phyloP scores from a whole-genome alignment of 2,329 filamentous ascomycete genomes.

The Pseudovirgaria hyperparasitica region DNA sequence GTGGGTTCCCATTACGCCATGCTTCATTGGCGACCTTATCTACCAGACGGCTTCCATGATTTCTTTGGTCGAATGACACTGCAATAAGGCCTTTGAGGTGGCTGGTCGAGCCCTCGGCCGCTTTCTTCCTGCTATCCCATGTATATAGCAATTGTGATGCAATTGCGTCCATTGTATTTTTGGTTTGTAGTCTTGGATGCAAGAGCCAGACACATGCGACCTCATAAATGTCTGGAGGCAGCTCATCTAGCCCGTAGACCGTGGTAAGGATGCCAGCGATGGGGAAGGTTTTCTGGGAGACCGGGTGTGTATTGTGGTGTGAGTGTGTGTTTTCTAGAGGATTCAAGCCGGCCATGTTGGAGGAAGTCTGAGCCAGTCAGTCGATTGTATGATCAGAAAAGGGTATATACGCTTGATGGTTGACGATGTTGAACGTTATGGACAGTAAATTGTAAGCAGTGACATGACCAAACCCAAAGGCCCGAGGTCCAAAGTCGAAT shows the following conservation, averaged over 20 bases:
- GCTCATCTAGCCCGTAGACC: slow-evolving; percentile 68
- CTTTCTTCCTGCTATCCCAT: slow-evolving; percentile 43
- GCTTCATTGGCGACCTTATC: slow-evolving; percentile 57
- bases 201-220: slow-evolving; percentile 84
- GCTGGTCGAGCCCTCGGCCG: slow-evolving; percentile 14
- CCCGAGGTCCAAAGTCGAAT: too few relatives aligned
- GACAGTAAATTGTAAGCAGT: too few relatives aligned
- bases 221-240: slow-evolving; percentile 40
- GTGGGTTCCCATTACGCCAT: slow-evolving; percentile 67
- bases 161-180: slow-evolving; percentile 62
- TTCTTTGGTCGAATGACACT: slow-evolving; percentile 80
- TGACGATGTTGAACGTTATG: too few relatives aligned
- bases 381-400: background rate
- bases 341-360: slow-evolving; percentile 20
- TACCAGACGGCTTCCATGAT: slow-evolving; percentile 68
- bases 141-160: slow-evolving; percentile 55
- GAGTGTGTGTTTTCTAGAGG: slow-evolving; percentile 18
- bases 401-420: background rate
- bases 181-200: slow-evolving; percentile 61
- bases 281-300: slow-evolving; percentile 54
- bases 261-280: slow-evolving; percentile 70
- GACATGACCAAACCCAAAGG: too few relatives aligned
- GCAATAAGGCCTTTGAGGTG: slow-evolving; percentile 54
- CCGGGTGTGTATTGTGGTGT: slow-evolving; percentile 16
- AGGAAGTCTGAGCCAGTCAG: background rate